A percentile compares a stretch with the other conserved stretches of the same genome.
Conservation (phyloP, 2,329 filamentous ascomycete species). For the Rhexocercosporidium sp. region DNA sequence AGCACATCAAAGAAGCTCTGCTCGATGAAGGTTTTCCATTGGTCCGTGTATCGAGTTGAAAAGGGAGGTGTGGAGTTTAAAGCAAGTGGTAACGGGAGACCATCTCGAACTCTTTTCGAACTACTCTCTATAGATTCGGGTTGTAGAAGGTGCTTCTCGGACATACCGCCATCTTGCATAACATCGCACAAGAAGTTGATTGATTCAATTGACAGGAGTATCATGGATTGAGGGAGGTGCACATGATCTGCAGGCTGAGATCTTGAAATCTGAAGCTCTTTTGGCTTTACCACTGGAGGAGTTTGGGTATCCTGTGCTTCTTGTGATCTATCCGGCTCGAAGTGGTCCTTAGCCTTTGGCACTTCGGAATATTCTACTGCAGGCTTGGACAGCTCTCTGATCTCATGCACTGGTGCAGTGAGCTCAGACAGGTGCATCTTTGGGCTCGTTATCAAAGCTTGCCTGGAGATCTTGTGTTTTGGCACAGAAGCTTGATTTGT, state of each 20-base stretch:
- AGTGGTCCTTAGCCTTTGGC: background rate
- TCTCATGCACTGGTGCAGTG: constrained; percentile 7
- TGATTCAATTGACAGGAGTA: constrained; percentile 57
- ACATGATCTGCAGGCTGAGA: constrained; percentile 40
- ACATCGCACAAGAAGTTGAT: constrained; percentile 66
- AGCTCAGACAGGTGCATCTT: constrained; percentile 27
- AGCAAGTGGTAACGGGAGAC: background rate
- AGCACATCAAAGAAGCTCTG: constrained; percentile 69
- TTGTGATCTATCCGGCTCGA: constrained; percentile 11
- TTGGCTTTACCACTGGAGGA: background rate
- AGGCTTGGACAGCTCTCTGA: constrained; percentile 3
- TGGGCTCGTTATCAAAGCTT: constrained; percentile 34
- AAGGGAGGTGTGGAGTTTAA: background rate
- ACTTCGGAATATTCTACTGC: background rate
- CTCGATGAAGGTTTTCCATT: constrained; percentile 66
- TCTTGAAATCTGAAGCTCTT: constrained; percentile 15
- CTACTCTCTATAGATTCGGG: constrained; percentile 35
- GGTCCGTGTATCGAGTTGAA: constrained; percentile 21
- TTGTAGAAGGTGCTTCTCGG: constrained; percentile 55
- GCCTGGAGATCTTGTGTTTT: constrained; percentile 33
- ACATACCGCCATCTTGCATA: constrained; percentile 60
- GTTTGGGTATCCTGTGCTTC: background rate
- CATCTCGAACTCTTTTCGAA: constrained; percentile 23
- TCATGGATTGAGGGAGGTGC: constrained; percentile 62
- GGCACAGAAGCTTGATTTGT: constrained; percentile 21